Evolutionary conservation across 2,329 filamentous ascomycete genomes (phyloP).

Genomic region (Talaromyces sp.): DNA sequence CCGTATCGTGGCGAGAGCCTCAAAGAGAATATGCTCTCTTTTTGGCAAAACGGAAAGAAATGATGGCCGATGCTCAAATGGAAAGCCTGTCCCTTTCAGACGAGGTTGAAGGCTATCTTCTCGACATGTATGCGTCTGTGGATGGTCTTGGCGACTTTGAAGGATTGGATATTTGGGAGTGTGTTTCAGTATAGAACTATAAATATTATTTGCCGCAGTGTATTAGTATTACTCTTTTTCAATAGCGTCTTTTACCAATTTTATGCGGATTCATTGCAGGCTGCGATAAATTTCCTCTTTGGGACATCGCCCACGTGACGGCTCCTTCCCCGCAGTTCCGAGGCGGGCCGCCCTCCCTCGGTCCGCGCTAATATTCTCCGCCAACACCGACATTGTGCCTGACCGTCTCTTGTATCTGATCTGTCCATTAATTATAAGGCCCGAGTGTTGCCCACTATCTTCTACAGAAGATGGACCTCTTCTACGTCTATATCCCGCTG

Average conservation of each 20-base stretch:
- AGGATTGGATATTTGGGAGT: not conserved
- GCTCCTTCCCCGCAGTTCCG: not conserved
- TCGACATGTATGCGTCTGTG: not conserved
- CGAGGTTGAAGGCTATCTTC: accelerated
- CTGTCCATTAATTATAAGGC: not conserved
- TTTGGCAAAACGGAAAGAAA: not conserved
- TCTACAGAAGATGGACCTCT: constrained; percentile 25
- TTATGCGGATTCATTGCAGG: not conserved
- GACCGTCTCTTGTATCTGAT: not conserved
- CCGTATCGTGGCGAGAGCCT: not conserved
- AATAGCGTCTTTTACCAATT: not conserved
- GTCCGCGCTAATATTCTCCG: not conserved
- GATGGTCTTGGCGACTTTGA: not conserved
- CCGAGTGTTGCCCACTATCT: not conserved
- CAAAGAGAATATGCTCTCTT: not conserved
- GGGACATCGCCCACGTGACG: not conserved
- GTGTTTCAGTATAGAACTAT: not conserved
- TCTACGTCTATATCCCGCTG: constrained; percentile 29
- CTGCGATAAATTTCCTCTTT: not conserved
- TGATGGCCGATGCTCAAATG: too few species aligned
- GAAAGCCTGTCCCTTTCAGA: not conserved
- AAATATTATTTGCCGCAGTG: not conserved
- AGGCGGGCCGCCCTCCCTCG: not conserved
- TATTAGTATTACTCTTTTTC: not conserved
- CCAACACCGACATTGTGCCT: not conserved